Conservation (phyloP, 305 asterid species). For the Fraxinus floribunda region DNA sequence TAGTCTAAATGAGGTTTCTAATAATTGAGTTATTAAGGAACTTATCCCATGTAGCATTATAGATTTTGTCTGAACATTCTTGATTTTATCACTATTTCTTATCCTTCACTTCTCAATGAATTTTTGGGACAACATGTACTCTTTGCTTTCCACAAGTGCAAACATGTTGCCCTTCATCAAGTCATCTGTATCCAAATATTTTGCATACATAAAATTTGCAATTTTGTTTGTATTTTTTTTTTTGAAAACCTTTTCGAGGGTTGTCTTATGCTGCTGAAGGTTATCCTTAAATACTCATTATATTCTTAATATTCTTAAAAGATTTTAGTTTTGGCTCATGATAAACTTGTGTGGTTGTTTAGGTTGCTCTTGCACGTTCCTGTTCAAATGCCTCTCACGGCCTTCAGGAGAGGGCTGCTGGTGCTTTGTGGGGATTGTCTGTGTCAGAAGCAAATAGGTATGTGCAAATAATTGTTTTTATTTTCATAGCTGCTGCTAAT, state of each 20-base stretch:
- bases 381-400: constrained; percentile 78
- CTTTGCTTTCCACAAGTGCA: not conserved
- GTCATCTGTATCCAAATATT: not conserved
- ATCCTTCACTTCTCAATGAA: not conserved
- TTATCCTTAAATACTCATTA: not conserved
- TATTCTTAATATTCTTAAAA: not conserved
- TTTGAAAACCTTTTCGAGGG: not conserved
- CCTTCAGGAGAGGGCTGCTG: constrained; percentile 99
- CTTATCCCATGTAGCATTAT: not conserved
- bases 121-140: not conserved
- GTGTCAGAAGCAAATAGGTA: constrained; percentile 96
- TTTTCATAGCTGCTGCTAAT: constrained; percentile 15
- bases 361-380: constrained; percentile 86
- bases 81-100: not conserved
- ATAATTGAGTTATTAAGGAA: not conserved
- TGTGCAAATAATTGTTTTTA: not conserved
- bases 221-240: not conserved
- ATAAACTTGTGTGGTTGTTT: constrained; percentile 21
- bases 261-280: not conserved
- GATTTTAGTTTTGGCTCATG: not conserved
- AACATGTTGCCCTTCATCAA: not conserved
- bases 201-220: not conserved
- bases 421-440: constrained; percentile 99
- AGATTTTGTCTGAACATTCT: not conserved
- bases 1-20: not conserved